These are phyloP conservation scores for Tylopilus balloui DNA, from an alignment of 768 basidiomycete species.

Conservation along the genomic window DNA sequence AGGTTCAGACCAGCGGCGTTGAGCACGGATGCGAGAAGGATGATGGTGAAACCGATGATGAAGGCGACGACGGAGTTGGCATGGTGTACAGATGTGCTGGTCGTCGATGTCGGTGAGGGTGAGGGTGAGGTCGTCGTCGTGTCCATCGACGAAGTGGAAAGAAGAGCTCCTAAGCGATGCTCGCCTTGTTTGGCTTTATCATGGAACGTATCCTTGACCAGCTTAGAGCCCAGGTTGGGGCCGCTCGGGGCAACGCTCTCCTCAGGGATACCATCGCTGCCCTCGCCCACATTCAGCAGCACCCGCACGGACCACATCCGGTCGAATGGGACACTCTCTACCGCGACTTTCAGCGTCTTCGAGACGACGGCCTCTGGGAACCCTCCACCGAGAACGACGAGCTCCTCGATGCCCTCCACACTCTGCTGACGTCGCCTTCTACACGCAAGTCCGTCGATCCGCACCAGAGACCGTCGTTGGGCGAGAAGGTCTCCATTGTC, in stretches of 20 bases:
- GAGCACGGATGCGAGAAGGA: constrained; percentile 77
- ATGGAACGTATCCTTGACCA: constrained; percentile 30
- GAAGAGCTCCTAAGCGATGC: constrained; percentile 20
- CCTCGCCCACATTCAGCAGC: constrained; percentile 21
- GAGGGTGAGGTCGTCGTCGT: constrained; percentile 17
- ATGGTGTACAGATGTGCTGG: constrained; percentile 32
- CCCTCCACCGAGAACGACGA: constrained; percentile 23
- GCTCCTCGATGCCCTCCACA: constrained; percentile 25
- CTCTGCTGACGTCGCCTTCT: constrained; percentile 10
- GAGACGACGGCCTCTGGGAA: constrained; percentile 25
- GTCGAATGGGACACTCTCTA: constrained; percentile 24
- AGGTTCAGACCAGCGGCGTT: constrained; percentile 93
- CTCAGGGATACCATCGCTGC: constrained; percentile 21
- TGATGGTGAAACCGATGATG: constrained; percentile 82
- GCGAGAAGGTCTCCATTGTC: constrained; percentile 14
- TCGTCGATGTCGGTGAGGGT: constrained; percentile 11
- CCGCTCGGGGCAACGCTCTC: constrained; percentile 10
- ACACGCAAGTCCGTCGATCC: no score
- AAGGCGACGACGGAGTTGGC: constrained; percentile 65
- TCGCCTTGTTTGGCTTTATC: neutral
- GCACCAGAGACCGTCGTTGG: neutral
- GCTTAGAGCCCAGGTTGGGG: constrained; percentile 15
- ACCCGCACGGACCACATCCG: constrained; percentile 13
- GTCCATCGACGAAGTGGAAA: constrained; percentile 16
- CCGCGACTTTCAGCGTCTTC: constrained; percentile 21